Evolutionary conservation across 306 rosid species (phyloP).

Genomic region (Fragaria ananassa): DNA sequence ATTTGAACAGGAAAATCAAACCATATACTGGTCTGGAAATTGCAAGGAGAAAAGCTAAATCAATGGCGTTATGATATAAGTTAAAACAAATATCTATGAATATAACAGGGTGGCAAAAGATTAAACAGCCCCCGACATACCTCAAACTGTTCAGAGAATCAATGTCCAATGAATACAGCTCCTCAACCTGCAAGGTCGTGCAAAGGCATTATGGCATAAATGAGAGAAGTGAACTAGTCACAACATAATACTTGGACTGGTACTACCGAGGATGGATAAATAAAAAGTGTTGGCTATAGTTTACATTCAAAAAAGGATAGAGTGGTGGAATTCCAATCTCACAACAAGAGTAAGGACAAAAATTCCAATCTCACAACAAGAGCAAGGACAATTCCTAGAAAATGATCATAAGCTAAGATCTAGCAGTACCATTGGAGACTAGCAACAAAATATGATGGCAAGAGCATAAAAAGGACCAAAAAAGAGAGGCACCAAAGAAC

Average conservation of each 20-base stretch:
- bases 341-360: not conserved
- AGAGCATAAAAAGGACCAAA: not conserved
- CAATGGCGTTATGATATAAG: conserved; percentile 1
- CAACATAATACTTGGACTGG: not conserved
- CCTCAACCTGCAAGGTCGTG: conserved; percentile 76
- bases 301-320: not conserved
- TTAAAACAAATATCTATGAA: conserved; percentile 9
- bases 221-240: not conserved
- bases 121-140: conserved; percentile 37
- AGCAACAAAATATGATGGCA: conserved; percentile 12
- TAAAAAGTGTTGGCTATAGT: not conserved
- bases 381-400: not conserved
- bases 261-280: not conserved
- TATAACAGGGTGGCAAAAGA: conserved; percentile 8
- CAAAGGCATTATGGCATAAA: conserved; percentile 18
- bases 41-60: conserved; percentile 3
- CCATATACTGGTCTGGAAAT: conserved; percentile 89
- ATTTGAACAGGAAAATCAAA: conserved; percentile 95
- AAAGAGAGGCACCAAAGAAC: not conserved
- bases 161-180: conserved; percentile 78
- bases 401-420: not conserved
- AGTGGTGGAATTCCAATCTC: not conserved
- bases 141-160: conserved; percentile 81
- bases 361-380: not conserved
- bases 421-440: not conserved